Base-by-base conservation (phyloP, 805 yeast species). In the Candida oleophila region DNA sequence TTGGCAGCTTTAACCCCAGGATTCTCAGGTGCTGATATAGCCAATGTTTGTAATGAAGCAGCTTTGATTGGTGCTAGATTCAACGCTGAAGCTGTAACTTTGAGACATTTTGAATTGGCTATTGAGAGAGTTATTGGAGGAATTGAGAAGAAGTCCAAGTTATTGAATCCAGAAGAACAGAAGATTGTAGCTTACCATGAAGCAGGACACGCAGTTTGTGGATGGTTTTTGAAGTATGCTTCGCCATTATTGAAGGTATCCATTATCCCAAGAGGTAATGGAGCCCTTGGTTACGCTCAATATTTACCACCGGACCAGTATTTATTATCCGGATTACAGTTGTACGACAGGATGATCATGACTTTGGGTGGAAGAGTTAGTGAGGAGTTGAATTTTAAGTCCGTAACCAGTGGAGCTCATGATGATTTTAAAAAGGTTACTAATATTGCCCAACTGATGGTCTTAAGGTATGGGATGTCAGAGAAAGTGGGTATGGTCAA, bases 191-290 rank as follows among this genome's bases (percentile, higher is more conserved):
- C 99, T 0, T 94, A 87, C 60, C 99, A 95, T 64, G 99, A 94
- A 67, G 99, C 99, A 2, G 99, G 99, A 3, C 99, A 95, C 68
- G 99, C 99, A 9, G 81, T 94, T 50, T 91, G 98, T 66, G 99
- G 99, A 11, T 94, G 99, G 99, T 90, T 74, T 61, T 77, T 94
- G 59, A 81, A 87, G 65, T 78, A 79, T 65, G 96, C 98, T 2
- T 97, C 92, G 62, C 99, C 99, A 5, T 73, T 95, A 47, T 75
- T 94, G 49, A 94, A 94, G 73, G 99, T 94, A 16, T 89, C 97
- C 14, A 94, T 95, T 57, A 89, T 94, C 50, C 99, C 99, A 36
- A 80, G 98, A 59, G 98, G 98, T 14, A 94, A 87, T 68, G 96
- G 96, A 53, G 96, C 98, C 2, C 76, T 94, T 44, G 99, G 99